Base-by-base conservation (phyloP, 495 filamentous ascomycete species). In the Sporormia fimetaria region DNA sequence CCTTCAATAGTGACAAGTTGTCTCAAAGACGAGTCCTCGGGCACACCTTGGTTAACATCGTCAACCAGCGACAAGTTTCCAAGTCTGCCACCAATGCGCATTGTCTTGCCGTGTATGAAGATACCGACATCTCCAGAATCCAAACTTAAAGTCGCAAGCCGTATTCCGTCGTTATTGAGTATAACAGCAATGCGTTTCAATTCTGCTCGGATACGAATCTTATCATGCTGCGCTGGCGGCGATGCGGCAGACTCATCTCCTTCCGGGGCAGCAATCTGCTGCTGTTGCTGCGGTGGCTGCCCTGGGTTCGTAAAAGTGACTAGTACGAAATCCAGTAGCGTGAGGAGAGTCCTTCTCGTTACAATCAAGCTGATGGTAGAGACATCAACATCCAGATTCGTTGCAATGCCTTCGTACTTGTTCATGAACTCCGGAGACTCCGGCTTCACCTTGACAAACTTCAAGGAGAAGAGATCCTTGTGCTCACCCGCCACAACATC, bases 101-200 rank as follows among this genome's bases (percentile, higher is more conserved):
- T 84, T 0, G 83, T 74, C 44, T 71, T 78, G 26, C 86, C 87
- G 44, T 80, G 76, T 10, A 98, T 61, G 64, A 90, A 90, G 16
- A 98, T 80, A 9, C 82, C 83, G 31, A 94, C 80, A 62, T 94
- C 80, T 7, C 83, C 90, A 36, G 86, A 85, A 42, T 83, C 87
- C 44, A 98, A 78, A 54, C 83, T 92, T 17, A 98, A 64, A 0
- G 90, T 96, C 29, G 88, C 90, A 12, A 98, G 69, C 20, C 88
- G 78, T 37, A 96, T 93, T 3, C 90, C 92, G 55, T 98, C 90
- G 52, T 98, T 95, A 58, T 98, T 98, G n/a, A 98, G 72, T 49
- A 98, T 87, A 34, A 96, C 69, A 10, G 81, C 73, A 53, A 98
- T 92, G 66, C 83, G 90, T 63, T 93, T 86, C 30, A 98, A 64